phyloP scores from a whole-genome alignment of 345 rosid species.

The Populus tremula region DNA sequence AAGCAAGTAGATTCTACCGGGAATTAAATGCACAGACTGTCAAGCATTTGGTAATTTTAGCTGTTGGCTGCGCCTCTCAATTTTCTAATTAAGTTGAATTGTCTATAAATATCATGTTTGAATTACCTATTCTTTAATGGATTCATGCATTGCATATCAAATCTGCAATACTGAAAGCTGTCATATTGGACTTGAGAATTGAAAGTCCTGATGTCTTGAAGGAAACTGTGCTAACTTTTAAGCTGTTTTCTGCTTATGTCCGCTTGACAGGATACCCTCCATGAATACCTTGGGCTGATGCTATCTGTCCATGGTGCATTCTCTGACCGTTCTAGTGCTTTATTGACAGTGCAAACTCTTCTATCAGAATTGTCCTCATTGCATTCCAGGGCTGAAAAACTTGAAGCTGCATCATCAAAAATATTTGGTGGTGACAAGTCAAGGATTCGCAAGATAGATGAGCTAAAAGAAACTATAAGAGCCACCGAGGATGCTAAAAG shows the following conservation, averaged over 20 bases:
- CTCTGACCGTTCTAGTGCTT: slow-evolving; percentile 79
- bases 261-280: slow-evolving; percentile 70
- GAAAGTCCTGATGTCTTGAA: background rate
- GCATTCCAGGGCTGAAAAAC: slow-evolving; percentile 73
- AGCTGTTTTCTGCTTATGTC: slow-evolving; percentile 5
- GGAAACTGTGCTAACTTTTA: background rate
- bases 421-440: slow-evolving; percentile 98
- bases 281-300: slow-evolving; percentile 89
- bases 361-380: slow-evolving; percentile 71
- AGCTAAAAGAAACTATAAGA: slow-evolving; percentile 75
- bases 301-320: slow-evolving; percentile 86
- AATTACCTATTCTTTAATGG: too few relatives aligned
- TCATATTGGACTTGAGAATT: background rate
- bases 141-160: background rate
- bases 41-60: slow-evolving; percentile 77
- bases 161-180: background rate
- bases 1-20: slow-evolving; percentile 93
- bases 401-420: slow-evolving; percentile 90
- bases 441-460: slow-evolving; percentile 81
- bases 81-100: slow-evolving; percentile 2
- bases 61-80: background rate
- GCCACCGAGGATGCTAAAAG: slow-evolving; percentile 83
- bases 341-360: slow-evolving; percentile 90
- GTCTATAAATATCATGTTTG: background rate
- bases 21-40: slow-evolving; percentile 83